Base-by-base conservation (phyloP, 2,329 filamentous ascomycete species). In the Colletotrichum sublineola region DNA sequence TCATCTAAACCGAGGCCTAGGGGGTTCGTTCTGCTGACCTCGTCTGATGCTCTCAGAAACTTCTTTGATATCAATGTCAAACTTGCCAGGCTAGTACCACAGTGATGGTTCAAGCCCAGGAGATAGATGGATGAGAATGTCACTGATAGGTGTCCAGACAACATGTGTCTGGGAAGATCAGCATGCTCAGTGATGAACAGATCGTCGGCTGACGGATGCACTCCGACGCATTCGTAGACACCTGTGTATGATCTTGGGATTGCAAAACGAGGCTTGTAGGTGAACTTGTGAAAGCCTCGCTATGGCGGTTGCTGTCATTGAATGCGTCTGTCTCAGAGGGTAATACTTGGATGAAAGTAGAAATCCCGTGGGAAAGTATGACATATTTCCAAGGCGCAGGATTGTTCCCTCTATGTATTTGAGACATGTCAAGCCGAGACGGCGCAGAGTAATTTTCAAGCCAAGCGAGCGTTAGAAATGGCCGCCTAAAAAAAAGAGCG, bases 111-210 rank as follows among this genome's bases (percentile, higher is more conserved):
- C 24, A 29, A 5, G 46, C 24, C 31, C 24, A 12, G 36, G 24
- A 15, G 5, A 44, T 40, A 15, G 5, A 44, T 42, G 29, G 18
- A n/a, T 14, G 20, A 46, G 60, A 69, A 72, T 64, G 53, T 24
- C 44, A 64, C 20, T 18, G 53, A 15, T 24, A 31, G 53, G 44
- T 46, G 31, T 46, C 69, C 55, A 31, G 69, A 61, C 69, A 72
- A 72, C 69, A 31, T 48, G 53, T 24, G 24, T 18, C 38, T 60
- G 58, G 24, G 29, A 56, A 38, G 66, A 56, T 69, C 65, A 55
- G 29, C 60, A 69, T 24, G 46, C 24, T 33, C n/a, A 33, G 69
- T 55, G 66, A 72, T 72, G 69, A 69, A 69, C 38, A 12, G 69
- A 72, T 72, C 69, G 40, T 63, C 60, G 38, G 46, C 38, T 44